phyloP scores from a whole-genome alignment of 2,329 filamentous ascomycete genomes.

The Aspergillus amoenus region DNA sequence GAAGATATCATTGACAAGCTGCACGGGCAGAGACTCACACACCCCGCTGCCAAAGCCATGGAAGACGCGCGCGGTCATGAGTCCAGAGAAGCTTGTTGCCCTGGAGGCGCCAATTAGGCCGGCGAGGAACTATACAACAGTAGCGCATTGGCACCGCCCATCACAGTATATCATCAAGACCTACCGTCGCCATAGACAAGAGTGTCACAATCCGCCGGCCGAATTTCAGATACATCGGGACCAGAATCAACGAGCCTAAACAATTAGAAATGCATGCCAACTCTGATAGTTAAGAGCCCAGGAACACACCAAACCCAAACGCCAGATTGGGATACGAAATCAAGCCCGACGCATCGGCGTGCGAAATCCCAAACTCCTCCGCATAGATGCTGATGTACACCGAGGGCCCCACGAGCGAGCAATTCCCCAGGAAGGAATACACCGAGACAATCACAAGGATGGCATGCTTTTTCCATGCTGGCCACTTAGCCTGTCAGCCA shows the following conservation, averaged over 20 bases:
- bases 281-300: no score
- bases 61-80: constrained; percentile 46
- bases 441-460: constrained; percentile 56
- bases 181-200: constrained; percentile 39
- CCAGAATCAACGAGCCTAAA: constrained; percentile 51
- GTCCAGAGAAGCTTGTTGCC: constrained; percentile 38
- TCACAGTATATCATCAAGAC: no score
- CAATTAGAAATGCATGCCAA: no score
- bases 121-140: constrained; percentile 33
- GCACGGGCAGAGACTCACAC: constrained; percentile 48
- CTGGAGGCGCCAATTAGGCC: constrained; percentile 45
- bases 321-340: constrained; percentile 62
- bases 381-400: constrained; percentile 59
- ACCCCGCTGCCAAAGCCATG: constrained; percentile 46
- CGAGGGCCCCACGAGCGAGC: constrained; percentile 56
- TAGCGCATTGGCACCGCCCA: neutral
- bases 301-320: constrained; percentile 54
- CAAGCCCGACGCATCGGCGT: constrained; percentile 54
- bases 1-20: constrained; percentile 51
- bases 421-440: constrained; percentile 61
- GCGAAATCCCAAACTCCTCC: constrained; percentile 52
- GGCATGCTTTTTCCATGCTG: constrained; percentile 55
- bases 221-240: constrained; percentile 58
- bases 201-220: constrained; percentile 47
- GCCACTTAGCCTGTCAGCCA: constrained; percentile 45